phyloP scores from a whole-genome alignment of 345 rosid species.

The Citrus medica region DNA sequence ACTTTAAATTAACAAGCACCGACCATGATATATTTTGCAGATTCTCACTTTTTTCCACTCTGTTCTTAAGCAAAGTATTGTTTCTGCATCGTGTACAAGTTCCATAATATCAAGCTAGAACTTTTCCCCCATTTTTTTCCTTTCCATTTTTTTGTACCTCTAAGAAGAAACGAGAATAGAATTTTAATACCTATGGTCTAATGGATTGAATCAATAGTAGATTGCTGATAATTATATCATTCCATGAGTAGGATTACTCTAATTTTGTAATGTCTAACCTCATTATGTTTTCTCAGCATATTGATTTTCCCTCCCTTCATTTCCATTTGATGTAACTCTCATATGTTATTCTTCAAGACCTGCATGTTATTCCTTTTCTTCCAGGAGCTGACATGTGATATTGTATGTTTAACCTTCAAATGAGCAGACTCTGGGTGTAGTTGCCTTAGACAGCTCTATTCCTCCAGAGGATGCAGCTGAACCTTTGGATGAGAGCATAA shows the following conservation, averaged over 20 bases:
- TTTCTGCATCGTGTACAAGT: constrained; percentile 1
- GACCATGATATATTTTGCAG: neutral
- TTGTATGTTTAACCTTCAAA: no score
- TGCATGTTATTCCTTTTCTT: no score
- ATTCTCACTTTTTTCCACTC: neutral
- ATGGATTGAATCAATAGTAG: neutral
- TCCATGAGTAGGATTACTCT: neutral
- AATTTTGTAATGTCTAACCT: neutral
- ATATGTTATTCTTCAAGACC: neutral
- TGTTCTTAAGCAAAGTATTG: neutral
- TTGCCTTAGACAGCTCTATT: no score
- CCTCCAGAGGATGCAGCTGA: neutral
- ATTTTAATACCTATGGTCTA: neutral
- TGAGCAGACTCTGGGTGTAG: no score
- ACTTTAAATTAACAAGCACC: neutral
- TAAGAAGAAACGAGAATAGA: neutral
- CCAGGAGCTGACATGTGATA: no score
- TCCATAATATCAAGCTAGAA: neutral
- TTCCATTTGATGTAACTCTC: neutral
- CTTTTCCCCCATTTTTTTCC: neutral
- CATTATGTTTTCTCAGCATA: neutral
- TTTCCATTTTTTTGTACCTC: neutral
- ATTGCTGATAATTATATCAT: neutral
- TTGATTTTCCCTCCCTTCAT: neutral
- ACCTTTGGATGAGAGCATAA: constrained; percentile 15